Evolutionary conservation across 2,329 filamentous ascomycete species (phyloP), one percentile per base, ranked within the genome.

Genomic region (Penicillium sp.): DNA sequence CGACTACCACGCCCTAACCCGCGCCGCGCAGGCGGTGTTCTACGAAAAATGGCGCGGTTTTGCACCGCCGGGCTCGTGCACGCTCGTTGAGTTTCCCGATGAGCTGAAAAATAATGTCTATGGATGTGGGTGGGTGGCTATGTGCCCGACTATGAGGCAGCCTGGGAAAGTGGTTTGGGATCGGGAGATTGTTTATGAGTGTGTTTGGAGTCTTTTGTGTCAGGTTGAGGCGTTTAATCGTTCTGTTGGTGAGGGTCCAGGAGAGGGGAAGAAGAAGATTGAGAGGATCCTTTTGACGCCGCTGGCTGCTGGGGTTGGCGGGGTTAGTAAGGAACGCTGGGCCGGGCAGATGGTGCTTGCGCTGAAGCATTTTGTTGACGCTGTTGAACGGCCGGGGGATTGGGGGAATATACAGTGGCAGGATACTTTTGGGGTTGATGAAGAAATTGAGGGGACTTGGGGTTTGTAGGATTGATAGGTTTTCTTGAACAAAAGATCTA

Each of bases 61-160:
- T 51, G 73, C 75, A 3, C 77, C 77, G 0, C 77, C 77, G 0
- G 77, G 78, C 0, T 70, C 72, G 0, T 80, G 77, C 48, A 78
- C 76, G 1, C 56, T 80, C 0, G 69, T 80, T 3, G 58, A 63
- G 10, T 72, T 80, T 8, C 75, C 75, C 0, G 59, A 59, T 2
- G 64, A 66, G n/a, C 69, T 75, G 22, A 53, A 68, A 12, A 57
- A 55, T 12, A 76, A 77, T 41, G 49, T 58, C 1, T 76, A 72
- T 65, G 72, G 69, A 0, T 75, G 72, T 12, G 64, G 59, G 2
- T 75, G 72, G 50, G 52, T 81, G 1, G 76, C 74, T 4, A 63
- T 81, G 1, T 80, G 77, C 58, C 78, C 78, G 19, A 80, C 78
- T 0, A 81, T 80, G 78, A 67, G 76, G 14, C 60, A 70, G 28